phyloP scores from a whole-genome alignment of 345 rosid species.

The Syzygium aromaticum region DNA sequence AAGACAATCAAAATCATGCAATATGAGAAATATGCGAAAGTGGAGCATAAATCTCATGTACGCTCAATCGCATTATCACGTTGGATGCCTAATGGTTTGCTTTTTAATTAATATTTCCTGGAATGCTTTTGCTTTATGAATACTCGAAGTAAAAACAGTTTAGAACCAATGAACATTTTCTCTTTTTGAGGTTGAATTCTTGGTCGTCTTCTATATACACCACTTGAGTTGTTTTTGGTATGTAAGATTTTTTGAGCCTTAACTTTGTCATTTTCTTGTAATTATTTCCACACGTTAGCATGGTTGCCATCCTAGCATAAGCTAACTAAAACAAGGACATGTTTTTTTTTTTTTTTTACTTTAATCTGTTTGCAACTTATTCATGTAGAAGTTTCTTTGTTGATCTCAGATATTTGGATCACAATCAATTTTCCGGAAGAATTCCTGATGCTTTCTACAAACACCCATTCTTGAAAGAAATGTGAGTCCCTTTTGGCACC shows the following conservation, averaged over 20 bases:
- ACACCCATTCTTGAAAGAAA: constrained; percentile 60
- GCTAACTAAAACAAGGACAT: not conserved
- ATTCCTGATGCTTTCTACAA: constrained; percentile 62
- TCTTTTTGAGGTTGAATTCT: not conserved
- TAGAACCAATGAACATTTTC: not conserved
- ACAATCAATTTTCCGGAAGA: constrained; percentile 64
- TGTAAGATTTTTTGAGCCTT: not conserved
- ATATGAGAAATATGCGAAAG: not conserved
- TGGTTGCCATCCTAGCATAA: not conserved
- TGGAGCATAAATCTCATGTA: not conserved
- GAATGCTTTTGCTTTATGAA: not conserved
- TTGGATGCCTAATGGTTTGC: not conserved
- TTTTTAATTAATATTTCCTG: not conserved
- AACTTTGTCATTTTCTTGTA: not conserved
- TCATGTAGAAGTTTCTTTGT: not conserved
- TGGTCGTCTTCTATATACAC: not conserved
- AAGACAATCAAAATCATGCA: not conserved
- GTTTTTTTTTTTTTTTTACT: not conserved
- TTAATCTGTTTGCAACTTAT: not conserved
- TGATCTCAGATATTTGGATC: constrained; percentile 66
- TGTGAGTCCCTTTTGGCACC: constrained; percentile 30
- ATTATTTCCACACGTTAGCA: not conserved
- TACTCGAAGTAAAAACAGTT: not conserved
- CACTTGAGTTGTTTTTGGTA: not conserved
- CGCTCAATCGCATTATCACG: not conserved